Conservation (phyloP, 345 rosid genomes). For the Barbarea vulgaris region DNA sequence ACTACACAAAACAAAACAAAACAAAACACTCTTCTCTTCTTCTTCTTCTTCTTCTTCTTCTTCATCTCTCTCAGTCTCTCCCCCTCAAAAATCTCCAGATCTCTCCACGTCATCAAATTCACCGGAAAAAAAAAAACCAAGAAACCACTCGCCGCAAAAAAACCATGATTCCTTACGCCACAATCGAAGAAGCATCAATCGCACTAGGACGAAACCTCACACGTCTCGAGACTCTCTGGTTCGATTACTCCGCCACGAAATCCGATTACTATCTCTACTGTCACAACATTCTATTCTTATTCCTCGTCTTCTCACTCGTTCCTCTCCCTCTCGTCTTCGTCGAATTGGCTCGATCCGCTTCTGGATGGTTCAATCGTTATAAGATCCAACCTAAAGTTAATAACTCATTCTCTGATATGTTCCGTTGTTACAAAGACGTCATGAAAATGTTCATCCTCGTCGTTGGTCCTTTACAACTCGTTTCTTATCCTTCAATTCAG, state of each 20-base stretch:
- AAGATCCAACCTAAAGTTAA: conserved; percentile 93
- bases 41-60: background rate
- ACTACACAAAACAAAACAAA: conserved; percentile 26
- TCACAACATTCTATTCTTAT: conserved; percentile 77
- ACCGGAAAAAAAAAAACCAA: conserved; percentile 18
- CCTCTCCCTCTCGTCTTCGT: conserved; percentile 69
- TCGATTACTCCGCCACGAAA: conserved; percentile 73
- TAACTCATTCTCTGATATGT: conserved; percentile 58
- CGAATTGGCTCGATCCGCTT: conserved; percentile 52
- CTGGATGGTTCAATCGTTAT: conserved; percentile 50
- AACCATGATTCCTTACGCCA: conserved; percentile 72
- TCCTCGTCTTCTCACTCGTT: conserved; percentile 65
- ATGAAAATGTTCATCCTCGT: conserved; percentile 68
- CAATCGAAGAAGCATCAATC: conserved; percentile 62
- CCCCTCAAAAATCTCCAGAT: background rate
- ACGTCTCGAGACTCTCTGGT: conserved; percentile 69
- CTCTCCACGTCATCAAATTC: conserved; percentile 23
- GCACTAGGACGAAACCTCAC: conserved; percentile 82
- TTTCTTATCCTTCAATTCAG: conserved; percentile 81
- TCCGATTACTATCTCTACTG: conserved; percentile 87
- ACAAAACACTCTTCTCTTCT: conserved; percentile 24
- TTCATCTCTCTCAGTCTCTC: conserved; percentile 14
- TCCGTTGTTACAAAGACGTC: conserved; percentile 79
- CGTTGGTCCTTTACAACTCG: conserved; percentile 87
- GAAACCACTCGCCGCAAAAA: background rate